These are phyloP conservation scores for Cercospora sp. DNA, from an alignment of 2,329 filamentous ascomycete species.

Conservation along the genomic window DNA sequence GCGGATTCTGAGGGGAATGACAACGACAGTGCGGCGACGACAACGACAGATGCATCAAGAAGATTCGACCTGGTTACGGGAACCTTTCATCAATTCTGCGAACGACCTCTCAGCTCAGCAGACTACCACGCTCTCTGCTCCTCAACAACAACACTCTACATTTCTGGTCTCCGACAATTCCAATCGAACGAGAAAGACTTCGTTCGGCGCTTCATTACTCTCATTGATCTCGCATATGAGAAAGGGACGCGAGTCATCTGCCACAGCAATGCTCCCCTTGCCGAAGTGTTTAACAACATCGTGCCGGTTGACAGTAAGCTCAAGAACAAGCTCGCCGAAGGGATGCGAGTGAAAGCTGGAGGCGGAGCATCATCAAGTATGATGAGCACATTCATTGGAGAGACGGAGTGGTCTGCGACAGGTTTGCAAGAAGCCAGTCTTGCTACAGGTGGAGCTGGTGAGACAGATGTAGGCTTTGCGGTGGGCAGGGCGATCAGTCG, in stretches of 20 bases:
- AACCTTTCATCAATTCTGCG: constrained; percentile 66
- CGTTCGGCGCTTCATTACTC: constrained; percentile 71
- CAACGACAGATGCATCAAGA: background rate
- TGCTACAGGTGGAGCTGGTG: constrained; percentile 34
- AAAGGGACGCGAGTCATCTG: constrained; percentile 67
- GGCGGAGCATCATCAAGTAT: constrained; percentile 33
- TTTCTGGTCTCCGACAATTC: constrained; percentile 27
- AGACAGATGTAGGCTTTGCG: constrained; percentile 36
- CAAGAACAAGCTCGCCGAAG: constrained; percentile 13
- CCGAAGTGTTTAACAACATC: constrained; percentile 32
- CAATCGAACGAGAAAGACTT: constrained; percentile 47
- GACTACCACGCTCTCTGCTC: constrained; percentile 70
- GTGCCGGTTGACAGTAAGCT: constrained; percentile 23
- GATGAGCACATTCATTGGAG: constrained; percentile 36
- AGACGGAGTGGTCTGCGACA: constrained; percentile 35
- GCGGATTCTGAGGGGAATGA: background rate
- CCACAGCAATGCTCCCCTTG: constrained; percentile 25
- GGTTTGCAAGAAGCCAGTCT: constrained; percentile 31
- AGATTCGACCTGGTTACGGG: constrained; percentile 42
- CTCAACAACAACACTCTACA: constrained; percentile 21
- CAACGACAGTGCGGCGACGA: background rate
- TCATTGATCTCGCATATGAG: constrained; percentile 76
- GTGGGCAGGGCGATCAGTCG: constrained; percentile 33
- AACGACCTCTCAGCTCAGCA: constrained; percentile 65
- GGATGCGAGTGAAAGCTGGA: constrained; percentile 31